These are phyloP conservation scores for Casuarina cunninghamiana DNA, from an alignment of 306 rosid genomes.

Conservation along the genomic window DNA sequence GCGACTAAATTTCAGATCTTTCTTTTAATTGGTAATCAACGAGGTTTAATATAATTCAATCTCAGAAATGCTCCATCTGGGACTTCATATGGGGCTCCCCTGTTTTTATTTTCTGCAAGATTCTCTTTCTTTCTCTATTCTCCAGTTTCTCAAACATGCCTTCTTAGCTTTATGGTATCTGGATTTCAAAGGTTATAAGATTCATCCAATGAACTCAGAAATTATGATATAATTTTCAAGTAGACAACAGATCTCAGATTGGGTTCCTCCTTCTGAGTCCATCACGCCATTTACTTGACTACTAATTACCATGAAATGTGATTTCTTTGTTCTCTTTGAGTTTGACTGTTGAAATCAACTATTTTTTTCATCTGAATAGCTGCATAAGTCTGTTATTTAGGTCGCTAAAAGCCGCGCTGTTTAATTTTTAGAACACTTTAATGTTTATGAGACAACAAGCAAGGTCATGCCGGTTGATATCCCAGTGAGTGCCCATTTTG, in stretches of 20 bases:
- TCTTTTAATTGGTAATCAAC: constrained; percentile 5
- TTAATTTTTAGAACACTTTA: background rate
- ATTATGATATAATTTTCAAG: constrained; percentile 5
- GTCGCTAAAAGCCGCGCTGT: background rate
- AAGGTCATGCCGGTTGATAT: background rate
- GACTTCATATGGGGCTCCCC: constrained; percentile 17
- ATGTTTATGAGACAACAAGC: too few relatives aligned
- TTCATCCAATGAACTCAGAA: background rate
- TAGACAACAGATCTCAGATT: constrained; percentile 35
- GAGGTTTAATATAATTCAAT: constrained; percentile 10
- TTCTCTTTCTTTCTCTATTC: background rate
- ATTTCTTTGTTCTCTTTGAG: background rate
- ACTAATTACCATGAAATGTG: constrained; percentile 4
- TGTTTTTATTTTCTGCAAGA: constrained; percentile 14
- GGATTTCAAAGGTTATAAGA: constrained; percentile 17
- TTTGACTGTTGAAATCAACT: background rate
- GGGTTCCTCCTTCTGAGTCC: constrained; percentile 15
- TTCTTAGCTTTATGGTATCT: background rate
- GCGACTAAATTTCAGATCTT: background rate
- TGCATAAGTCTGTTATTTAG: constrained; percentile 12
- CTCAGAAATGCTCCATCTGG: constrained; percentile 26
- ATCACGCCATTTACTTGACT: background rate
- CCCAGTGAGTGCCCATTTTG: background rate
- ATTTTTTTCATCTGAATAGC: background rate
- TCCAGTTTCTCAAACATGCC: background rate